Percentiles rank a stretch among this genome's conserved stretches.
These are phyloP conservation scores for Pseudocercospora crystallina DNA, from an alignment of 2,329 filamentous ascomycete species.

Conservation along the genomic window DNA sequence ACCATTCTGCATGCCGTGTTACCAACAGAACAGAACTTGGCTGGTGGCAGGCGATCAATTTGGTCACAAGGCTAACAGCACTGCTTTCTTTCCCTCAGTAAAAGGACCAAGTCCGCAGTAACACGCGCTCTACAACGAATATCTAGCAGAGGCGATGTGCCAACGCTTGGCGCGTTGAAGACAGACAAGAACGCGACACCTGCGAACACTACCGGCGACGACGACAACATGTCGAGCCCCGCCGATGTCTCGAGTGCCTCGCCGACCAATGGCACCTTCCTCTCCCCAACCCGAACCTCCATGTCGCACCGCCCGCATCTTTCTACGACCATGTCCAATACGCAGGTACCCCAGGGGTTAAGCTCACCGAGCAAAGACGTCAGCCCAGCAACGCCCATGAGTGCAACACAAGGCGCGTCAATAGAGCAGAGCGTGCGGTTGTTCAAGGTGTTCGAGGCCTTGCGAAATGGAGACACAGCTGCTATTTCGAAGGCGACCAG, in stretches of 20 bases:
- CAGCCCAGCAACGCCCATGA: conserved; percentile 21
- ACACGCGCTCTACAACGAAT: conserved; percentile 56
- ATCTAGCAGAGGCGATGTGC: conserved; percentile 48
- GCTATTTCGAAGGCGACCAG: conserved; percentile 84
- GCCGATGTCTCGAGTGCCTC: conserved; percentile 3
- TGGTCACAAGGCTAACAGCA: conserved; percentile 1
- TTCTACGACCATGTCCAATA: conserved; percentile 38
- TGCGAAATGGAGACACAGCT: conserved; percentile 85
- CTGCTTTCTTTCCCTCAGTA: conserved; percentile 31
- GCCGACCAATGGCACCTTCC: conserved; percentile 13
- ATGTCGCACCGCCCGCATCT: conserved; percentile 34
- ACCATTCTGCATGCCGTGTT: neutral
- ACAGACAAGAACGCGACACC: conserved; percentile 3
- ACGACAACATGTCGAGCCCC: conserved; percentile 17
- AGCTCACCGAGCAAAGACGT: conserved; percentile 19
- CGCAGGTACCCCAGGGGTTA: conserved; percentile 18
- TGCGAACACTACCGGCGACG: conserved; percentile 4
- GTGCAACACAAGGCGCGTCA: conserved; percentile 40
- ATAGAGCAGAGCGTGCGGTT: conserved; percentile 94
- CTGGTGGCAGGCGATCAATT: conserved; percentile 1
- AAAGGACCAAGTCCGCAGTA: conserved; percentile 52
- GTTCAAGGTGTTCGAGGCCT: conserved; percentile 89
- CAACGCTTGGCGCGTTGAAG: conserved; percentile 23
- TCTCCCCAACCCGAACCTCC: conserved; percentile 23
- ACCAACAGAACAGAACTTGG: neutral